phyloP scores from a whole-genome alignment of 257 asterid species.

The Schizonepeta tenuifolia region DNA sequence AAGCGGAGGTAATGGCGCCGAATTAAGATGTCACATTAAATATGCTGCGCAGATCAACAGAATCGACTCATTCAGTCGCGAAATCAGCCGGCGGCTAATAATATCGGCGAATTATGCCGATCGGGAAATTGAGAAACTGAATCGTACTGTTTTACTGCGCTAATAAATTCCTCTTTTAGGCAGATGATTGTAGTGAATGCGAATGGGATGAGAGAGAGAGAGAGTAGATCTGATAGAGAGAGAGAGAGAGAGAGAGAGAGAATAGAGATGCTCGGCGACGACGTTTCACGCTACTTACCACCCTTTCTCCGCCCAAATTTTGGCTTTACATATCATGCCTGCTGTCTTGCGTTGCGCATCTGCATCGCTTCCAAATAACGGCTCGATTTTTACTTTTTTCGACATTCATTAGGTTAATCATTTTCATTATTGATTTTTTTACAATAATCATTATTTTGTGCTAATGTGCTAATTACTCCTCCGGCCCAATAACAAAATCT shows the following conservation, averaged over 20 bases:
- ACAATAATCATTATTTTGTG: neutral
- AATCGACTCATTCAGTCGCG: neutral
- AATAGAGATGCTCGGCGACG: conserved; percentile 4
- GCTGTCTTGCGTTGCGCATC: conserved; percentile 7
- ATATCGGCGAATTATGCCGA: conserved; percentile 37
- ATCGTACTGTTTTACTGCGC: neutral
- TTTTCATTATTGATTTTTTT: neutral
- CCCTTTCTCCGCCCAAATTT: conserved; percentile 31
- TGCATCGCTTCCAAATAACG: conserved; percentile 31
- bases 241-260: neutral
- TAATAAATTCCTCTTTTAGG: neutral
- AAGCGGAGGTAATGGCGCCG: conserved; percentile 26
- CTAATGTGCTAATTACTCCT: neutral
- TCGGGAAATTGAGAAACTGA: conserved; percentile 24
- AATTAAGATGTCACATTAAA: conserved; percentile 30
- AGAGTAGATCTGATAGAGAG: conserved; percentile 28
- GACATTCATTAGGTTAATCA: neutral
- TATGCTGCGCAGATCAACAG: neutral
- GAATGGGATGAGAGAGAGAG: conserved; percentile 8
- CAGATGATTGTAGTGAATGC: neutral
- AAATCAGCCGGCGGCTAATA: conserved; percentile 22
- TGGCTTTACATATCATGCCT: conserved; percentile 25
- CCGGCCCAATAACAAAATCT: too few species aligned
- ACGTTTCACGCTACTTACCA: conserved; percentile 27
- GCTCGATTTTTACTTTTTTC: conserved; percentile 24